Evolutionary conservation across 2,329 filamentous ascomycete genomes (phyloP).

Genomic region (Botrytis medusae): DNA sequence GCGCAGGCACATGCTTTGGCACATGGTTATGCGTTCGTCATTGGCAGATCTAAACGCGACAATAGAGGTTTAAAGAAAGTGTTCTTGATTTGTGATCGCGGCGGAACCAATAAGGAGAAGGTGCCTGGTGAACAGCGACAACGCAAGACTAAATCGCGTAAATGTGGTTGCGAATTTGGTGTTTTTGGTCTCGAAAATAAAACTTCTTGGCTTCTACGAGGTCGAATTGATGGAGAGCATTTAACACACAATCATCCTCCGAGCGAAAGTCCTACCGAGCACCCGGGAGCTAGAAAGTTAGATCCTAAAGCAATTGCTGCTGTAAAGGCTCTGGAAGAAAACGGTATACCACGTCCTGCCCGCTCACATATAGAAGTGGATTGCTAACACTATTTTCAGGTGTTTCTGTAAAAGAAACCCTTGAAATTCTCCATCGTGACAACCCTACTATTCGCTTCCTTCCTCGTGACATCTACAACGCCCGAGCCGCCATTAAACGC

Average conservation of each 20-base stretch:
- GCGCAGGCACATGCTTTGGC: slow-evolving; percentile 65
- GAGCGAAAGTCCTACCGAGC: slow-evolving; percentile 65
- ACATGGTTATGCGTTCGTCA: slow-evolving; percentile 67
- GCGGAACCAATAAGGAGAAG: slow-evolving; percentile 59
- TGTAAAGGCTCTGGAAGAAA: slow-evolving; percentile 65
- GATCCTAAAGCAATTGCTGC: slow-evolving; percentile 68
- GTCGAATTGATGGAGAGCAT: slow-evolving; percentile 59
- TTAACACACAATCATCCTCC: slow-evolving; percentile 64
- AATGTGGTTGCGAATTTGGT: slow-evolving; percentile 68
- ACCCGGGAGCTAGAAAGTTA: slow-evolving; percentile 64
- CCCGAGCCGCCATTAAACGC: slow-evolving; percentile 64
- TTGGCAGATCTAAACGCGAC: slow-evolving; percentile 63
- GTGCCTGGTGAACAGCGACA: slow-evolving; percentile 43
- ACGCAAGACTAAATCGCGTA: slow-evolving; percentile 66
- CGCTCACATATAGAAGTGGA: slow-evolving; percentile 15
- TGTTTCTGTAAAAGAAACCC: slow-evolving; percentile 63
- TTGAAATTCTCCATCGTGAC: slow-evolving; percentile 63
- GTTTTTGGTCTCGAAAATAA: slow-evolving; percentile 68
- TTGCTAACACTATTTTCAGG: slow-evolving; percentile 49
- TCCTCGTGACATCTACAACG: slow-evolving; percentile 67
- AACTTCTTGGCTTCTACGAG: slow-evolving; percentile 66
- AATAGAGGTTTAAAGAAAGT: slow-evolving; percentile 67
- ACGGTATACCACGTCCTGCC: slow-evolving; percentile 49
- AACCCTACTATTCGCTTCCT: slow-evolving; percentile 63
- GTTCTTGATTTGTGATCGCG: slow-evolving; percentile 65